Evolutionary conservation across 2,329 filamentous ascomycete species (phyloP).

Genomic region (Magnaporthiopsis rhizophila): DNA sequence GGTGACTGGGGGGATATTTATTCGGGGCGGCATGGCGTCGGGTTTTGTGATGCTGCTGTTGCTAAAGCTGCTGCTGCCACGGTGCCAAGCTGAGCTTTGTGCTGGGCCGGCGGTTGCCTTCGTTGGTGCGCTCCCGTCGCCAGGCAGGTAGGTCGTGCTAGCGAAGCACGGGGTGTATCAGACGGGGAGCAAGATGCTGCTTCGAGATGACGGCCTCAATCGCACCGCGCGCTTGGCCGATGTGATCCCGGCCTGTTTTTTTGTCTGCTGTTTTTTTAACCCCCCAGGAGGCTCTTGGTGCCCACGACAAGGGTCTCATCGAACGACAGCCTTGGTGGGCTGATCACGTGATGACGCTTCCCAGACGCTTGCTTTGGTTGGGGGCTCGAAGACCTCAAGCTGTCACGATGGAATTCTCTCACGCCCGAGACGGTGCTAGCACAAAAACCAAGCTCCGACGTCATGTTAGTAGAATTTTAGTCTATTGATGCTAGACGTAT

Average conservation of each 20-base stretch:
- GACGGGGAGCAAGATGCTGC: neutral
- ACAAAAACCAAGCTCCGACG: too few relatives aligned
- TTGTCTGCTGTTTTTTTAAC: too few relatives aligned
- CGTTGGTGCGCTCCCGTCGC: neutral
- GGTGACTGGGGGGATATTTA: slow-evolving; percentile 90
- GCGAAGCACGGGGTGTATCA: neutral
- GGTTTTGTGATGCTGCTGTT: slow-evolving; percentile 6
- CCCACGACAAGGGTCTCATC: neutral
- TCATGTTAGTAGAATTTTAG: too few relatives aligned
- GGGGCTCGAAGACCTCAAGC: too few relatives aligned
- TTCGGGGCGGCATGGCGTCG: slow-evolving; percentile 62
- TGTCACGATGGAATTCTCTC: neutral
- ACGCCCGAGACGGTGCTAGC: too few relatives aligned
- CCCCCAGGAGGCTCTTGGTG: neutral
- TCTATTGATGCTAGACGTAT: too few relatives aligned
- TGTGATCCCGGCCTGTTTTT: neutral
- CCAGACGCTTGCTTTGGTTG: too few relatives aligned
- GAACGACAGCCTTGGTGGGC: neutral
- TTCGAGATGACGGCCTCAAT: neutral
- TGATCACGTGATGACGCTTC: neutral
- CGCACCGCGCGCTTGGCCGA: neutral
- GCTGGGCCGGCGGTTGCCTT: neutral
- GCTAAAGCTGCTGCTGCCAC: neutral
- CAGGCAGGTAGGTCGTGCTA: neutral
- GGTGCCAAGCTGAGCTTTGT: slow-evolving; percentile 2